Evolutionary conservation across 129 eudicot genomes (phyloP), one percentile per base, ranked within the genome.

Genomic region (Arctium minus): DNA sequence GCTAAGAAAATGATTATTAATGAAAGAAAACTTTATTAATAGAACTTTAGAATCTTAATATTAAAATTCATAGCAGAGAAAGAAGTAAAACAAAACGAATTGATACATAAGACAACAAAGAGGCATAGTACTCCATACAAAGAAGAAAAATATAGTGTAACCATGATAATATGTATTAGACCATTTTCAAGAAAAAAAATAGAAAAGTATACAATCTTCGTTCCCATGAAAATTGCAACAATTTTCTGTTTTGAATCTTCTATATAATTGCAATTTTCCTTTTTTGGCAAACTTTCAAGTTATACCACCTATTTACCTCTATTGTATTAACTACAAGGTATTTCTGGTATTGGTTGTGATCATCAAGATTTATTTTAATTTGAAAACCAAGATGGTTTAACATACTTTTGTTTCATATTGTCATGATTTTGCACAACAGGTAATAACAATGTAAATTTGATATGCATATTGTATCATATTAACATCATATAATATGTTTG

Each of bases 381-480:
- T 79, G 75, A 42, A 22, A 65, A 79, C 75, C 15, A 42, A 40
- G 75, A 39, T 70, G 39, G 76, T 44, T 75, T 70, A 79, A 42
- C 46, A 79, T 67, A 38, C 30, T 42, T 53, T 44, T 42, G 69
- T 27, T 79, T n/a, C 42, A 69, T 30, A 31, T 1, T 40, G 69
- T 12, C 33, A 31, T 75, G 79, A 75, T 48, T 22, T 22, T 22
- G 27, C 27, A 22, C 27, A 22, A 22, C 27, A 22, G 27, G 27
- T 22, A 22, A 22, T 22, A 22, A 22, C 27, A 22, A 22, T 22
- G 27, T 22, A 22, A 22, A 22, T 22, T 22, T 22, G 27, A 22
- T 22, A 22, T 22, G 27, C 27, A 22, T 22, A 22, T 22, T 22
- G 27, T 22, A 22, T 22, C 27, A 22, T 22, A 22, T 22, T 22